A percentile compares a stretch with the other conserved stretches of the same genome.
phyloP scores from a whole-genome alignment of 306 rosid species.

The Acacia acuminata region DNA sequence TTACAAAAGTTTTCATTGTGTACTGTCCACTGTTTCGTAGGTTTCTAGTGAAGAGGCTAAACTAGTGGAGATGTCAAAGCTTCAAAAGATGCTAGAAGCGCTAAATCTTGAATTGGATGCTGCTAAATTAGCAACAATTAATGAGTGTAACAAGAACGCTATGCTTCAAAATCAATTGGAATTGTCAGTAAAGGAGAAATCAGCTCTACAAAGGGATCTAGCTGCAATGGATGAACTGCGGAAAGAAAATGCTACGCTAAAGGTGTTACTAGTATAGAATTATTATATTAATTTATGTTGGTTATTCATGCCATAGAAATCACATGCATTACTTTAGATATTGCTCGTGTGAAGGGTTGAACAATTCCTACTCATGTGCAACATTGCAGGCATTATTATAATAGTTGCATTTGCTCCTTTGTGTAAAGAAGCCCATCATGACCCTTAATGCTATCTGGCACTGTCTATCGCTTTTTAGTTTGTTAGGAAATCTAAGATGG shows the following conservation, averaged over 20 bases:
- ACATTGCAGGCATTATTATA: neutral
- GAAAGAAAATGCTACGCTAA: conserved; percentile 73
- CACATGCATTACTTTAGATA: conserved; percentile 6
- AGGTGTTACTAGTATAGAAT: conserved; percentile 48
- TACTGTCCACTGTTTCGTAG: conserved; percentile 51
- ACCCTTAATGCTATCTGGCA: neutral
- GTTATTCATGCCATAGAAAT: neutral
- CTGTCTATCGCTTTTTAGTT: conserved; percentile 3
- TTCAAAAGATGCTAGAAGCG: conserved; percentile 75
- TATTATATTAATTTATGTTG: neutral
- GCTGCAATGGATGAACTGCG: conserved; percentile 63
- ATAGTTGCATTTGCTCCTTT: neutral
- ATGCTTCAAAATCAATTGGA: conserved; percentile 87
- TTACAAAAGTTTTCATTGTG: conserved; percentile 27
- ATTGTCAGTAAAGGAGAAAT: conserved; percentile 72
- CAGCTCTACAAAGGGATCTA: conserved; percentile 77
- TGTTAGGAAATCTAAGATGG: neutral
- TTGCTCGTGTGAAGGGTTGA: conserved; percentile 1
- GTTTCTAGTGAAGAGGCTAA: conserved; percentile 89
- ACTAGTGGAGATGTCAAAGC: conserved; percentile 65
- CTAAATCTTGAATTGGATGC: conserved; percentile 85
- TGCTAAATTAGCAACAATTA: conserved; percentile 79
- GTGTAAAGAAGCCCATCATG: neutral
- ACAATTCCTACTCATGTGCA: neutral
- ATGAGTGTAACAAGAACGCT: conserved; percentile 94